Conservation (phyloP, 2,329 filamentous ascomycete genomes). For the Onygena corvina region DNA sequence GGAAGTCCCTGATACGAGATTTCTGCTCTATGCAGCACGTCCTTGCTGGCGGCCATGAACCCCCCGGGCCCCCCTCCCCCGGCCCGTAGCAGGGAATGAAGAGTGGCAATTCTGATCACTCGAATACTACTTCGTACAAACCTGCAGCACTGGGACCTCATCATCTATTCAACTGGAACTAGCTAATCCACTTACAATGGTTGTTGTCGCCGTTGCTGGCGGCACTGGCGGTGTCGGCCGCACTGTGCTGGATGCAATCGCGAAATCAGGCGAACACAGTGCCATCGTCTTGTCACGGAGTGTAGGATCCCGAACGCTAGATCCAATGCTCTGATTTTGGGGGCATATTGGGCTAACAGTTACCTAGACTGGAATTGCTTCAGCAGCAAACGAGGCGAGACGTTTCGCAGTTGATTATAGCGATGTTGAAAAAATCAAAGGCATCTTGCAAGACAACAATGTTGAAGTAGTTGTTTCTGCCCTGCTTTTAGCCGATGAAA, state of each 20-base stretch:
- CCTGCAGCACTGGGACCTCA: no score
- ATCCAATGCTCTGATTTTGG: no score
- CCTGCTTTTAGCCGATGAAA: conserved; percentile 1
- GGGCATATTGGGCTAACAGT: not conserved
- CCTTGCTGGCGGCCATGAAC: no score
- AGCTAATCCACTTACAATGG: no score
- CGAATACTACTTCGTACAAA: no score
- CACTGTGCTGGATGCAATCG: conserved; percentile 3
- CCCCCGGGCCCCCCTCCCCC: no score
- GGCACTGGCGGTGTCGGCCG: not conserved
- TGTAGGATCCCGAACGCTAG: not conserved
- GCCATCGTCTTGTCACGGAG: not conserved
- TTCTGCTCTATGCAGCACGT: no score
- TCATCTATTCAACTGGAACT: no score
- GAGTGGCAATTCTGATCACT: no score
- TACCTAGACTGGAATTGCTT: not conserved
- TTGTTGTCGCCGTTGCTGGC: conserved; percentile 1
- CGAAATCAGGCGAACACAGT: not conserved
- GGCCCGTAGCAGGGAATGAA: no score
- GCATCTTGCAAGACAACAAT: not conserved
- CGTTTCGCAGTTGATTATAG: not conserved
- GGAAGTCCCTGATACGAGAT: no score
- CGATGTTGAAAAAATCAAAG: not conserved
- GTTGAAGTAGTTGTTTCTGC: conserved; percentile 4
- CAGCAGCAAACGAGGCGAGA: not conserved